Base-by-base conservation (phyloP, 2,329 filamentous ascomycete genomes). In the Ceratocystis cacaofunesta region DNA sequence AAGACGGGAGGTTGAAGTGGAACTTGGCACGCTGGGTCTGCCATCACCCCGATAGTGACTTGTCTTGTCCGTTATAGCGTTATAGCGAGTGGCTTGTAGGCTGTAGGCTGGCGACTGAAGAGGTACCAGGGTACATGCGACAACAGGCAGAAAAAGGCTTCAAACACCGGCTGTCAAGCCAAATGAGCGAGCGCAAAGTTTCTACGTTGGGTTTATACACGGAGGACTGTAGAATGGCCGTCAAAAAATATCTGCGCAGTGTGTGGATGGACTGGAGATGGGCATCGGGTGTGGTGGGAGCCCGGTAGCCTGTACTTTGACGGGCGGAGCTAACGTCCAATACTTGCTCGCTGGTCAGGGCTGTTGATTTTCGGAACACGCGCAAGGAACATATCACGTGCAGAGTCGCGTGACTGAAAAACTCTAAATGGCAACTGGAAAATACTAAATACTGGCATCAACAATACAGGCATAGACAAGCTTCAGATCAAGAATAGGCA, bases 1-100 rank as follows among this genome's bases (percentile, higher is more conserved):
- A 74, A 79, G 77, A 78, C 76, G 75, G 82, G 81, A 83, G 77
- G 80, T 83, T 80, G 75, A 78, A 76, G 75, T 65, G 48, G 48
- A 65, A 63, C 52, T 61, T 52, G 63, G 63, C 57, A 65, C 63
- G 46, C 50, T 64, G 28, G 36, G 19, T 44, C 28, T 64, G 46
- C 62, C 62, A 57, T 57, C 48, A 57, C 50, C 32, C 48, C 62
- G 46, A 64, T 30, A 57, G 48, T 36, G 62, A 57, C 62, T 64
- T 64, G 52, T 62, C 61, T 62, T 32, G 61, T 62, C 61, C 44
- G 61, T 43, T 57, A 41, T 57, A 25, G 46, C 10, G 52, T 57
- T 58, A 64, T 55, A 30, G 28, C 46, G 25, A n/a, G 36, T 41
- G 36, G 36, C 36, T 41, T 41, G 36, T 41, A 41, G 36, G 36